phyloP scores from a whole-genome alignment of 306 rosid genomes.

The Comarum palustre region DNA sequence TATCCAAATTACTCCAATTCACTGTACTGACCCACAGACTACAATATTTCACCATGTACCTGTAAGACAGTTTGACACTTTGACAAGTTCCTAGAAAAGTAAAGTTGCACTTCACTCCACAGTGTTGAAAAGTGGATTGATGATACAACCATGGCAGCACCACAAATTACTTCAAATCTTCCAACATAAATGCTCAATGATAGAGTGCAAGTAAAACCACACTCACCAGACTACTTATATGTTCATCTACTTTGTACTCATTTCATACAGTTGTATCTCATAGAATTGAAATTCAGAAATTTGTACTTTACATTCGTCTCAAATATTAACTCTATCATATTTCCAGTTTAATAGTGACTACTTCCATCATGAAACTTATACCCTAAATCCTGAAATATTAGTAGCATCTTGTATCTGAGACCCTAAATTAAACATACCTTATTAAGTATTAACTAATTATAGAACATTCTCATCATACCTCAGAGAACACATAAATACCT shows the following conservation, averaged over 20 bases:
- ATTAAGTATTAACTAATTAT: too few relatives aligned
- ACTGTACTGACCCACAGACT: too few relatives aligned
- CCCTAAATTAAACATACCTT: neutral
- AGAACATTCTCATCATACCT: too few relatives aligned
- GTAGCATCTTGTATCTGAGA: too few relatives aligned
- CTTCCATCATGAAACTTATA: neutral
- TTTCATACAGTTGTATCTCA: neutral
- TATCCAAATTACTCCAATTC: too few relatives aligned
- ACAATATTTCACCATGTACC: too few relatives aligned
- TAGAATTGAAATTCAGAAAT: neutral
- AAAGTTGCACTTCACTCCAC: neutral
- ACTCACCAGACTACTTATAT: neutral
- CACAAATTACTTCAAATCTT: neutral
- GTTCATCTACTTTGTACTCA: constrained; percentile 1
- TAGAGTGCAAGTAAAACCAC: constrained; percentile 10
- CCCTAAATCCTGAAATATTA: too few relatives aligned
- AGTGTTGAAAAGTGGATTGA: neutral
- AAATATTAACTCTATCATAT: neutral
- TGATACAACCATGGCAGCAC: neutral
- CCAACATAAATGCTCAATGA: neutral
- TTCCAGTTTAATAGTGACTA: neutral
- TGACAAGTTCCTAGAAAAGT: too few relatives aligned
- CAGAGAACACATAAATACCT: too few relatives aligned
- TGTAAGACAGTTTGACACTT: too few relatives aligned
- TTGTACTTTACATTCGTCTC: neutral